Conservation (phyloP, 2,329 filamentous ascomycete species). For the Diaporthe nobilis region DNA sequence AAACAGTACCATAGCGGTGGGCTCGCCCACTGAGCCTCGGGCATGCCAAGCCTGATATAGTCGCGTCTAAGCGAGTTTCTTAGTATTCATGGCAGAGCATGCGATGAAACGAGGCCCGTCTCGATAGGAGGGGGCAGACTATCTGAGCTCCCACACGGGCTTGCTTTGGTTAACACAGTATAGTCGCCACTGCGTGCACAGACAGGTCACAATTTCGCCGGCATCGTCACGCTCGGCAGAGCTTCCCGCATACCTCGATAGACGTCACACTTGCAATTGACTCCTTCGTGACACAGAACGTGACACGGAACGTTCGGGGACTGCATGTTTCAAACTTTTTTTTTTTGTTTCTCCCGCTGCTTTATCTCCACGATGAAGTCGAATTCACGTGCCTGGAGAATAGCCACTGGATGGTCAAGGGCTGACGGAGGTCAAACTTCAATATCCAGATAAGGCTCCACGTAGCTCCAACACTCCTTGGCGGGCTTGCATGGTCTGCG, state of each 20-base stretch:
- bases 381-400: neutral
- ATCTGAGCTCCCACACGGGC: conserved; percentile 11
- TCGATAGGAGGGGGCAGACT: conserved; percentile 12
- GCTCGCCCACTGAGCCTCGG: neutral
- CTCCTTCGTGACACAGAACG: conserved; percentile 10
- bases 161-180: neutral
- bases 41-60: conserved; percentile 19
- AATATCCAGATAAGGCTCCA: no score
- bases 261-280: conserved; percentile 3
- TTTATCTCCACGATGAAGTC: neutral
- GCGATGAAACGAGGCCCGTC: conserved; percentile 36
- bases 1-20: conserved; percentile 22
- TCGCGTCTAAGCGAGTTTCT: conserved; percentile 29
- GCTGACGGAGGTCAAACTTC: neutral
- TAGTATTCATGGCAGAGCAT: conserved; percentile 10
- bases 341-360: neutral
- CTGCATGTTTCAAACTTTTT: conserved; percentile 1
- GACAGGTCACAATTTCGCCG: neutral
- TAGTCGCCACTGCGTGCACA: neutral
- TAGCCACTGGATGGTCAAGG: neutral
- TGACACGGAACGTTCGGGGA: conserved; percentile 4
- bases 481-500: neutral
- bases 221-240: neutral
- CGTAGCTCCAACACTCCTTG: neutral
- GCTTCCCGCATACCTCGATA: neutral